A percentile compares a stretch with the other conserved stretches of the same genome.
These are phyloP conservation scores for Xylaria sp. DNA, from an alignment of 2,329 filamentous ascomycete genomes.

Conservation along the genomic window DNA sequence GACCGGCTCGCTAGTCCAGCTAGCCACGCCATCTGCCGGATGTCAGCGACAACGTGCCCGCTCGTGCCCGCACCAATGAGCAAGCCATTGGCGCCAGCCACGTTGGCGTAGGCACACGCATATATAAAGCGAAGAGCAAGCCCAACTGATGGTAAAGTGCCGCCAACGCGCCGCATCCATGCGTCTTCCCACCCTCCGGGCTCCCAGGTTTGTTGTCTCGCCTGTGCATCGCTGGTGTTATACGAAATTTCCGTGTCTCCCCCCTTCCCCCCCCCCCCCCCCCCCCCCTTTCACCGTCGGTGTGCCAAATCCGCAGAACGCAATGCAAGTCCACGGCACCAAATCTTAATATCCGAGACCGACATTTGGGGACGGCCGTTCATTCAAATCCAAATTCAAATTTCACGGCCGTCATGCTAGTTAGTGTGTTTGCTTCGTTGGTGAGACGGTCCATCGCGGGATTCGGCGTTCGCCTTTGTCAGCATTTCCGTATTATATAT, in stretches of 20 bases:
- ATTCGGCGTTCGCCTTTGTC: neutral
- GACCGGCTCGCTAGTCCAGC: no score
- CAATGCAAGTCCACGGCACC: constrained; percentile 13
- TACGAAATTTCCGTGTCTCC: constrained; percentile 16
- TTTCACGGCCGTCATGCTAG: neutral
- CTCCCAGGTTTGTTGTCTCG: constrained; percentile 7
- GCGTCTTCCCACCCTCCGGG: neutral
- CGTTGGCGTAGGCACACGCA: neutral
- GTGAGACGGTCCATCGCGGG: neutral
- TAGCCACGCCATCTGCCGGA: neutral
- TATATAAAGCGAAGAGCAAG: neutral
- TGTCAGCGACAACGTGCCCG: neutral
- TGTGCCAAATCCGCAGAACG: constrained; percentile 22
- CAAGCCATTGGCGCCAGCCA: neutral
- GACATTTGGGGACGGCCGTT: no score
- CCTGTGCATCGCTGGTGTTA: constrained; percentile 8
- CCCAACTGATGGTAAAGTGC: neutral
- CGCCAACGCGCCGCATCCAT: constrained; percentile 6
- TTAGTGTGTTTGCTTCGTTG: neutral
- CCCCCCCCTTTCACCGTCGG: constrained; percentile 26
- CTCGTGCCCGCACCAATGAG: neutral
- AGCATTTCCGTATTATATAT: neutral
- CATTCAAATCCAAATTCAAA: neutral
- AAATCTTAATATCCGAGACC: constrained; percentile 14
- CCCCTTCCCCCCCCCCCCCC: no score